Base-by-base conservation (phyloP, 371 early-diverging fungal genomes). In the Rhizomucor pusillus region DNA sequence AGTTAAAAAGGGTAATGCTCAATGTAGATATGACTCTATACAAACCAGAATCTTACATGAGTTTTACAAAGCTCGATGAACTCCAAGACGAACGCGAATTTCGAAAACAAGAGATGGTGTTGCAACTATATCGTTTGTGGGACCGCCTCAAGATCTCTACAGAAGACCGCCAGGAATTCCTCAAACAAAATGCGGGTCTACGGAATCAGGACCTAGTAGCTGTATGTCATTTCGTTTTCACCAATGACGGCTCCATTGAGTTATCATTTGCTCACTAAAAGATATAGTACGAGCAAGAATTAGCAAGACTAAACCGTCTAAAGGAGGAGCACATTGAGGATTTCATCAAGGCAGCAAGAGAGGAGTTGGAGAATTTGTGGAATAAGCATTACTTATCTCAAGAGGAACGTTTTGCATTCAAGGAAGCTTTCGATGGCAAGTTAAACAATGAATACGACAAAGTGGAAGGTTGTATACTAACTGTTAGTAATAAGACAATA, bases 321-420 rank as follows among this genome's bases (percentile, higher is more conserved):
- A 74, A 72, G 43, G 60, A 66, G 37, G 75, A 77, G 33, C 56
- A 65, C 22, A 54, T 74, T 12, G 66, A 70, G 14, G 78, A 73
- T 11, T 77, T 77, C 52, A 65, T 74, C 7, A 41, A 52, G 10
- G 56, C 58, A 12, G 70, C 70, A 44, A 47, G 75, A 19, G 58
- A 72, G 12, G 75, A 77, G 43, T 43, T 77, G 0, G 24, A 47
- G 13, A 22, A 33, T 1, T 16, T 77, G 25, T 77, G 78, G 78
- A 65, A 74, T 41, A 62, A 69, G 52, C 44, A 74, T 7, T 74
- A 74, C 37, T 65, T 66, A n/a, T 66, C 66, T 7, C 59, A 63
- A 3, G 52, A 59, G 5, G 67, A 74, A 53, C 56, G 65, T 18
- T 39, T 54, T 6, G 52, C 55, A 22, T 76, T 76, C 39, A 39